Evolutionary conservation across 352 stramenopile genomes (phyloP), one percentile per base, ranked within the genome.

Genomic region (Globisporangium recalcitrans): DNA sequence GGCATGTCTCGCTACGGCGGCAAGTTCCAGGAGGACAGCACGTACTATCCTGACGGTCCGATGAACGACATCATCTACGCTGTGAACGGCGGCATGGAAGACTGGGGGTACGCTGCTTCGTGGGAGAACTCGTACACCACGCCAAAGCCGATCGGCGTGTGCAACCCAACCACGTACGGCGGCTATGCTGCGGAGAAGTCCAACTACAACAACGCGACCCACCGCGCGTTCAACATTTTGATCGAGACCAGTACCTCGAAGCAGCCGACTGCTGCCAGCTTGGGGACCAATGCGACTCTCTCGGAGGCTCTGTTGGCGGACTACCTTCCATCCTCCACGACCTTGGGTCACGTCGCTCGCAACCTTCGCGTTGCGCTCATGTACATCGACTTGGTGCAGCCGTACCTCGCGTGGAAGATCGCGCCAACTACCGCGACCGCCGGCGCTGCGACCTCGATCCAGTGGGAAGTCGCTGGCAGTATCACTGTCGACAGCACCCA

Each of bases 21-120:
- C 38, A 77, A 70, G 26, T 93, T 93, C 64, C 63, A 78, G 59
- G 75, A 81, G n/a, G 75, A 70, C 47, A 65, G 65, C 10, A 68
- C 64, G 27, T 85, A 82, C 58, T 96, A 95, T 64, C 74, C 68
- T 2, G 69, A 79, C 29, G 80, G 78, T 13, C 71, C 77, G 1
- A 98, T 98, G 88, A 98, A 98, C 77, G 82, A 97, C 49, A 78
- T 97, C 14, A 89, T 99, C 8, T 98, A 99, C 70, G 86, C 87
- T 6, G 95, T 99, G 24, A 65, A 92, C 32, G 96, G 96, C 51
- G 95, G 93, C 6, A 98, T 98, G 91, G 95, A 99, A 73, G 96
- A 99, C 74, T 98, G 92, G 91, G 88, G 75, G 0, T 98, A 98
- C 71, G 90, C 91, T 7, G 78, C 71, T 1, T 92, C 80, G 4